phyloP scores from a whole-genome alignment of 495 filamentous ascomycete species.

The Glarea lozoyensis region DNA sequence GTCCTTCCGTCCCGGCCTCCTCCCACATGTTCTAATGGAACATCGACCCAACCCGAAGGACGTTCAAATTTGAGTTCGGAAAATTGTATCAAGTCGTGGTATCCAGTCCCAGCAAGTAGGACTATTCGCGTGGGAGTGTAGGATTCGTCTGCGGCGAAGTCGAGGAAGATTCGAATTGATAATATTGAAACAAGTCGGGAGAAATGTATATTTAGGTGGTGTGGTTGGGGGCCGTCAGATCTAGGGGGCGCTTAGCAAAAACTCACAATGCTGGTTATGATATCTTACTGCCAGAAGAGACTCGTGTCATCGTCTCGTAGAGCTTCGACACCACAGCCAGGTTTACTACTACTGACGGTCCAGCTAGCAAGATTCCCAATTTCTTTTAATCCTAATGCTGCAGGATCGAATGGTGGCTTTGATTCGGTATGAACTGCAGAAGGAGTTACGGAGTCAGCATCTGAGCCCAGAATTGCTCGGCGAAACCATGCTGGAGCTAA shows the following conservation, averaged over 20 bases:
- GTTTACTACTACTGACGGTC: slow-evolving; percentile 85
- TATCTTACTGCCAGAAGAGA: slow-evolving; percentile 78
- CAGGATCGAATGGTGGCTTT: slow-evolving; percentile 33
- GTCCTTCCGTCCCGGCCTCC: slow-evolving; percentile 55
- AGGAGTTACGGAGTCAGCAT: neutral
- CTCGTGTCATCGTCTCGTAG: slow-evolving; percentile 69
- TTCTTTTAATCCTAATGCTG: slow-evolving; percentile 57
- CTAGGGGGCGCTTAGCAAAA: slow-evolving; percentile 21
- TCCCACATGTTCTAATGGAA: slow-evolving; percentile 62
- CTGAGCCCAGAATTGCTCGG: neutral
- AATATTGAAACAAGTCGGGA: slow-evolving; percentile 84
- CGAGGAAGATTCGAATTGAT: slow-evolving; percentile 75
- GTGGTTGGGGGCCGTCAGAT: slow-evolving; percentile 92
- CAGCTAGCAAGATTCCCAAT: slow-evolving; percentile 92
- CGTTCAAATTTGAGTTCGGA: slow-evolving; percentile 66
- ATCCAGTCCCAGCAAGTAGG: slow-evolving; percentile 76
- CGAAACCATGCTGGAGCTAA: neutral
- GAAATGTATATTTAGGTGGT: slow-evolving; percentile 90
- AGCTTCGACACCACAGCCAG: slow-evolving; percentile 78
- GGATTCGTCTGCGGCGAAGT: slow-evolving; percentile 85
- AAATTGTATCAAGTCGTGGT: slow-evolving; percentile 80
- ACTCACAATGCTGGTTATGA: neutral
- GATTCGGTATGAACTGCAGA: slow-evolving; percentile 21
- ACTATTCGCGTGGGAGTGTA: slow-evolving; percentile 94
- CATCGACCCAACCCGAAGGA: slow-evolving; percentile 84